Conservation (phyloP, 805 yeast genomes). For the Tetrapisispora taiwanensis region DNA sequence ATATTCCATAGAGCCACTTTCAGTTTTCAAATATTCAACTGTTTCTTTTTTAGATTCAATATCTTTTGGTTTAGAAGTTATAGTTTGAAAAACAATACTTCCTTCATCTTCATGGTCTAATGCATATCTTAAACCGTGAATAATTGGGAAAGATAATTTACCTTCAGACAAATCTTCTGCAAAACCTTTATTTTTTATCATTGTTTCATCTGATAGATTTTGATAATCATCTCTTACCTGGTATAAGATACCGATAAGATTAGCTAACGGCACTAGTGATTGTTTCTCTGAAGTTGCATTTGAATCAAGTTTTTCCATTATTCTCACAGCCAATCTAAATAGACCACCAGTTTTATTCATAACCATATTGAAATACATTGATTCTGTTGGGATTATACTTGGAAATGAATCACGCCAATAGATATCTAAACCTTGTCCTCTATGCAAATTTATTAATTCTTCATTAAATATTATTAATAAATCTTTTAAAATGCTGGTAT, state of each 20-base stretch:
- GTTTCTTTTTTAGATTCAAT: conserved; percentile 41
- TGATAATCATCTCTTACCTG: conserved; percentile 81
- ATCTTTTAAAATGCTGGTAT: conserved; percentile 15
- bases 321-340: conserved; percentile 59
- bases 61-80: conserved; percentile 44
- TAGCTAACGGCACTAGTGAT: conserved; percentile 51
- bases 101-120: conserved; percentile 12
- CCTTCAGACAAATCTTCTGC: conserved; percentile 88
- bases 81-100: conserved; percentile 38
- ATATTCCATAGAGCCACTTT: conserved; percentile 21
- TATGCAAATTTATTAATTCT: conserved; percentile 71
- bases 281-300: background rate
- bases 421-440: conserved; percentile 84
- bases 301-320: conserved; percentile 38
- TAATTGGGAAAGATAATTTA: conserved; percentile 75
- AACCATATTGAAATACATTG: conserved; percentile 69
- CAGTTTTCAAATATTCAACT: conserved; percentile 35
- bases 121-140: conserved; percentile 44
- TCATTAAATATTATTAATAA: conserved; percentile 42
- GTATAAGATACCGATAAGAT: conserved; percentile 69
- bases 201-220: conserved; percentile 42
- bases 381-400: conserved; percentile 43
- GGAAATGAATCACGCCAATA: conserved; percentile 68
- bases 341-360: conserved; percentile 85
- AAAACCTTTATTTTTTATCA: conserved; percentile 58